Evolutionary conservation across 1,284 basidiomycete genomes (phyloP).

Genomic region (Anthracocystis panici-leucophaei): DNA sequence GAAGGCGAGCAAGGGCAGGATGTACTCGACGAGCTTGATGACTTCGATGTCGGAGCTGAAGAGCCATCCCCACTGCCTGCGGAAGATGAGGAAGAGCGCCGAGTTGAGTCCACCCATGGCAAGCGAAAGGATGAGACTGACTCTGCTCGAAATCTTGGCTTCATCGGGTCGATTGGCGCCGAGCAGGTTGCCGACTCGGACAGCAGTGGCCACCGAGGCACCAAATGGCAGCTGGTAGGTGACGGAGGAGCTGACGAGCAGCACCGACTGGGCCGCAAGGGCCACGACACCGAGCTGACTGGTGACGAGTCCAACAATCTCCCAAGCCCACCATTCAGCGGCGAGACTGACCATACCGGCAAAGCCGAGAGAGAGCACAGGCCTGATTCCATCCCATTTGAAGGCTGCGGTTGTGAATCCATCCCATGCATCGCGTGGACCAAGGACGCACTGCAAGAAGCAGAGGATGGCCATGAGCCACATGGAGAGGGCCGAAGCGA

Average conservation of each 20-base stretch:
- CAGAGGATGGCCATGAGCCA: slow-evolving; percentile 78
- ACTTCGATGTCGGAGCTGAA: slow-evolving; percentile 87
- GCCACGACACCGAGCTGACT: slow-evolving; percentile 70
- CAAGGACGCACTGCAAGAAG: slow-evolving; percentile 71
- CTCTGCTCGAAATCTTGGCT: slow-evolving; percentile 66
- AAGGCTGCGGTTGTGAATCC: slow-evolving; percentile 75
- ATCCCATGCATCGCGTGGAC: slow-evolving; percentile 85
- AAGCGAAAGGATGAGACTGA: slow-evolving; percentile 56
- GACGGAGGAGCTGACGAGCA: slow-evolving; percentile 79
- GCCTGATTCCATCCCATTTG: slow-evolving; percentile 50
- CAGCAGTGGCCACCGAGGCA: slow-evolving; percentile 82
- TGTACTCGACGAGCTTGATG: slow-evolving; percentile 76
- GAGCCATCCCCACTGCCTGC: slow-evolving; percentile 80
- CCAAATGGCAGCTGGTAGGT: slow-evolving; percentile 88
- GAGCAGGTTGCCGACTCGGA: slow-evolving; percentile 77
- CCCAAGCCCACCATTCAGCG: slow-evolving; percentile 93
- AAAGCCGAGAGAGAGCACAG: slow-evolving; percentile 57
- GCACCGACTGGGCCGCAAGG: slow-evolving; percentile 77
- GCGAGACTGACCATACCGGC: slow-evolving; percentile 76
- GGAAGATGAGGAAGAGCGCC: slow-evolving; percentile 79
- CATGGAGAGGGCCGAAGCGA: slow-evolving; percentile 88
- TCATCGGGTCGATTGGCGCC: slow-evolving; percentile 68
- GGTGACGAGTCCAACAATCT: slow-evolving; percentile 73
- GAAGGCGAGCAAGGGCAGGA: slow-evolving; percentile 79
- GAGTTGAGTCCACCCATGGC: slow-evolving; percentile 71